These are phyloP conservation scores for Trypanosoma boissoni DNA, from an alignment of 208 protist genomes.

Conservation along the genomic window DNA sequence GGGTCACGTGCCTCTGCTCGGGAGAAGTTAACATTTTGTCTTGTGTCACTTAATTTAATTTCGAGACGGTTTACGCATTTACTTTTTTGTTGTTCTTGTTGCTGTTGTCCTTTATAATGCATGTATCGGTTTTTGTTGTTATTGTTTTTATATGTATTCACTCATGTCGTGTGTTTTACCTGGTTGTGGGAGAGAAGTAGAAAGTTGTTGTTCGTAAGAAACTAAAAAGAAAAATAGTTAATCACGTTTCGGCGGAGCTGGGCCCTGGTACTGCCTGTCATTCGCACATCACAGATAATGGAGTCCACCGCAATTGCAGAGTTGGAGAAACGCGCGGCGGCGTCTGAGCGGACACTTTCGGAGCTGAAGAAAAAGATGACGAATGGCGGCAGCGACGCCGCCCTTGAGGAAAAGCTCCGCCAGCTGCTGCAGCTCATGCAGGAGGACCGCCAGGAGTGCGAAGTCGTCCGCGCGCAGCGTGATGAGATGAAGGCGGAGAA, in stretches of 20 bases:
- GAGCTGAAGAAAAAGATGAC: constrained; percentile 34
- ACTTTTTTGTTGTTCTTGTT: constrained; percentile 11
- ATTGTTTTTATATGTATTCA: constrained; percentile 3
- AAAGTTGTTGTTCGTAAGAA: no score
- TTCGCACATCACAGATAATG: constrained; percentile 11
- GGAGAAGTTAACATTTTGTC: background rate
- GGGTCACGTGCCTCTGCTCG: background rate
- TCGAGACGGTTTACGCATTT: constrained; percentile 12
- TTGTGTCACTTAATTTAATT: constrained; percentile 3
- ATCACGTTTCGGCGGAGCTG: constrained; percentile 16
- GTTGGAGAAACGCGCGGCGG: constrained; percentile 55
- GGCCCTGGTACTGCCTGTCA: background rate
- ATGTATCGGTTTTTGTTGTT: no score
- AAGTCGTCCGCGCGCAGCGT: constrained; percentile 68
- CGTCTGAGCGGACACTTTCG: constrained; percentile 46
- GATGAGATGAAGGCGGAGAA: constrained; percentile 82
- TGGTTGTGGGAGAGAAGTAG: no score
- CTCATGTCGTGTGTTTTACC: constrained; percentile 12
- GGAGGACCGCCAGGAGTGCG: constrained; percentile 74
- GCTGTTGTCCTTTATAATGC: no score
- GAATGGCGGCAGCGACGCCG: constrained; percentile 2
- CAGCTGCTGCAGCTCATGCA: constrained; percentile 59
- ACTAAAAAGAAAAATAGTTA: background rate
- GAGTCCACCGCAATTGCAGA: constrained; percentile 16
- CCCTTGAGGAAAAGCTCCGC: constrained; percentile 39